Evolutionary conservation across 73 alveolate genomes (phyloP), one percentile per base, ranked within the genome.

Genomic region (Paramecium primaurelia): DNA sequence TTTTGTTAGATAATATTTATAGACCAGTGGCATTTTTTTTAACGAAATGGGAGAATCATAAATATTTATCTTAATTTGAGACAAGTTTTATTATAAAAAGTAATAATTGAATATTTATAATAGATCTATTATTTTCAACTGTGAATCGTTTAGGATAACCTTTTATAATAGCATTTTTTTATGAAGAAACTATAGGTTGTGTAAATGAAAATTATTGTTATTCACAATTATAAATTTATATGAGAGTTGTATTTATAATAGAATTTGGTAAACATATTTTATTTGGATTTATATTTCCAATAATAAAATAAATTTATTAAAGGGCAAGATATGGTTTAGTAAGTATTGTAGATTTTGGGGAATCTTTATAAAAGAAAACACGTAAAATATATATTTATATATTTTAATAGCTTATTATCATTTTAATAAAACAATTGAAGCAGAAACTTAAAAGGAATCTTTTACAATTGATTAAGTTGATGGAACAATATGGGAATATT

Each of bases 401-500:
- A 14, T 12, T 45, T 12, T 40, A 80, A 32, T 44, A 42, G 64
- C 91, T 1, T 80, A 45, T 80, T 49, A 6, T 47, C 22, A 40
- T 45, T 32, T 80, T 2, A 80, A 80, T 80, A 42, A 80, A 44
- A 10, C 71, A 0, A 18, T 80, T 6, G 91, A 80, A 11, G 58
- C 75, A 45, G 91, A 80, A 47, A 40, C 34, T 7, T 45, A 40
- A 12, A 80, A 80, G 49, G 75, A 80, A 44, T 45, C 77, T 10
- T 80, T 80, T 11, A 49, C 91, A 14, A 80, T 80, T 11, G 71
- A 80, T 45, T 47, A 80, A 49, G 91, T 80, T 6, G 91, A 80
- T 80, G 91, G 91, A 80, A 80, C 91, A 6, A 80, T 80, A 4
- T 80, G 91, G 91, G 71, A 80, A 22, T 80, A 80, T 44, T 80